phyloP scores from a whole-genome alignment of 2,329 filamentous ascomycete species.

The Aspergillus novoparasiticus region DNA sequence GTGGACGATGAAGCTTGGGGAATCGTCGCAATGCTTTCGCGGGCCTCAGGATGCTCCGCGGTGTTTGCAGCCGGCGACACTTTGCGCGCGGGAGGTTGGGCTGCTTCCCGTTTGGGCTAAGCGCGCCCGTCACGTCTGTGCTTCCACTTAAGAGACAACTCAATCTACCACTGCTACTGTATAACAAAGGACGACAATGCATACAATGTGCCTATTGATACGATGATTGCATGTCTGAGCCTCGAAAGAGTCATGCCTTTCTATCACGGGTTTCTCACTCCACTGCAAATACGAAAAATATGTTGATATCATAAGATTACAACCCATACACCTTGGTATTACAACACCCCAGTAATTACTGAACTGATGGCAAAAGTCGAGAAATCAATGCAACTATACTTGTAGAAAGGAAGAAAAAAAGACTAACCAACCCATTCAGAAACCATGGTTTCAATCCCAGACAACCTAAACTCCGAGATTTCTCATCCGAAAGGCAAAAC shows the following conservation, averaged over 20 bases:
- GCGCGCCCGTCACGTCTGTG: constrained; percentile 14
- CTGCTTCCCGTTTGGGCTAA: constrained; percentile 27
- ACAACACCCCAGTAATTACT: background rate
- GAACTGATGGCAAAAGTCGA: background rate
- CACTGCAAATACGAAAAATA: background rate
- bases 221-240: background rate
- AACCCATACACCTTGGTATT: background rate
- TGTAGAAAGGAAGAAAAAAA: background rate
- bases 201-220: background rate
- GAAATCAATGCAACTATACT: background rate
- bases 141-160: background rate
- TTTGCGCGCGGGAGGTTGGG: constrained; percentile 25
- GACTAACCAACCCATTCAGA: constrained; percentile 3
- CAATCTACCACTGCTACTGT: background rate
- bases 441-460: constrained; percentile 8
- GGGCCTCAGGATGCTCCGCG: constrained; percentile 17
- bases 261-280: background rate
- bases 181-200: background rate
- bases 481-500: constrained; percentile 20
- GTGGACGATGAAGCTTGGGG: constrained; percentile 21
- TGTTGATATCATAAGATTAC: background rate
- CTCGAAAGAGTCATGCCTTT: background rate
- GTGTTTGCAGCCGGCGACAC: constrained; percentile 22
- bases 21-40: constrained; percentile 21
- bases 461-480: constrained; percentile 11